Base-by-base conservation (phyloP, 73 alveolate genomes). In the Stentor roeselii region DNA sequence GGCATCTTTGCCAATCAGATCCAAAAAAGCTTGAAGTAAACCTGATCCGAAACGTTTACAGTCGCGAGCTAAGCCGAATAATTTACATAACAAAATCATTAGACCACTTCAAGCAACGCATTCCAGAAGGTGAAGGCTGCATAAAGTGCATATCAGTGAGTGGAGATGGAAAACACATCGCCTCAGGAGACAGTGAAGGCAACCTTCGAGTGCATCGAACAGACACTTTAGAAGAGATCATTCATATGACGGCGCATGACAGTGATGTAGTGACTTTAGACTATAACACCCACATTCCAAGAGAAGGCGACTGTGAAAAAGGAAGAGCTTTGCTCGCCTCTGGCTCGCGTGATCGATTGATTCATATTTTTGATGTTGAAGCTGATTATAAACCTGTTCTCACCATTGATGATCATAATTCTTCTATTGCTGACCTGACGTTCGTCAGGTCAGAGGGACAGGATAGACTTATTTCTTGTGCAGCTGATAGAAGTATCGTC, bases 111-210 rank as follows among this genome's bases (percentile, higher is more conserved):
- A 88, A 88, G 32, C 78, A 41, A 3, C 14, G 27, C 11, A 59
- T 21, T 3, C 78, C 82, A 59, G 93, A 90, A 0, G 88, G 61
- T 75, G 90, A 90, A 36, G 86, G 88, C 42, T 42, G 74, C 38
- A 75, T 89, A 4, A 83, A 90, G n/a, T 93, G 98, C 76, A 85
- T 93, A 15, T 86, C 86, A 83, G 60, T 78, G 59, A 88, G 96
- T 0, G 89, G 91, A 36, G 96, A 93, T 86, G 95, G 96, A 0
- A 88, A 86, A 60, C 92, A 88, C 59, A 59, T 93, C 3, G 95
- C 94, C 3, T 83, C 93, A 50, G 98, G 96, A 11, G 95, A 93
- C 80, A 83, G 89, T 76, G 75, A 87, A 21, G 98, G 98, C 34
- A 87, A 78, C 60, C 42, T 93, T 41, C 74, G 95, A 40, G 86